Conservation (phyloP, 495 filamentous ascomycete species). For the Talaromyces adpressus region DNA sequence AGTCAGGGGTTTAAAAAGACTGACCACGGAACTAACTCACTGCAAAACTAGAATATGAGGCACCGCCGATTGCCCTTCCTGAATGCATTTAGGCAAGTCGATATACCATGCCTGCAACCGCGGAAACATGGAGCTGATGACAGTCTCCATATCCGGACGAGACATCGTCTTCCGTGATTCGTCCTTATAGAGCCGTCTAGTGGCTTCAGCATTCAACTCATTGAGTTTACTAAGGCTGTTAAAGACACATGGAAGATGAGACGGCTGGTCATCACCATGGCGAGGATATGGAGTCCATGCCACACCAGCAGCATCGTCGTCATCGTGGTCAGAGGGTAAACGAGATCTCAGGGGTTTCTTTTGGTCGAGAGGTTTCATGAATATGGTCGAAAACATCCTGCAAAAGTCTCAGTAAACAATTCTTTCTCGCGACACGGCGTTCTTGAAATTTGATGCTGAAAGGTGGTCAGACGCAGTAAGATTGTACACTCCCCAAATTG, state of each 20-base stretch:
- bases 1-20: background rate
- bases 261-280: slow-evolving; percentile 23
- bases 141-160: slow-evolving; percentile 15
- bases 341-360: slow-evolving; percentile 13
- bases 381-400: slow-evolving; percentile 15
- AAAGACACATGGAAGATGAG: slow-evolving; percentile 24
- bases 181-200: slow-evolving; percentile 22
- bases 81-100: slow-evolving; percentile 19
- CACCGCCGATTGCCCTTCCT: slow-evolving; percentile 17
- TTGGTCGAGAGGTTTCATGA: slow-evolving; percentile 21
- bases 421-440: background rate
- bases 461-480: slow-evolving; percentile 20
- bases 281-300: slow-evolving; percentile 35
- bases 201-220: slow-evolving; percentile 17
- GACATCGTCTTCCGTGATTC: slow-evolving; percentile 10
- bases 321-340: slow-evolving; percentile 10
- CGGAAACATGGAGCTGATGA: slow-evolving; percentile 15
- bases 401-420: slow-evolving; percentile 13
- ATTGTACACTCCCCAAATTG: slow-evolving; percentile 28
- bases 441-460: slow-evolving; percentile 18
- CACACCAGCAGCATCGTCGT: slow-evolving; percentile 17
- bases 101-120: slow-evolving; percentile 22
- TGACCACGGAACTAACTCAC: slow-evolving; percentile 19
- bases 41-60: slow-evolving; percentile 30
- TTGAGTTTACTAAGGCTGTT: slow-evolving; percentile 18